Evolutionary conservation across 306 rosid genomes (phyloP).

Genomic region (Vigna angularis): DNA sequence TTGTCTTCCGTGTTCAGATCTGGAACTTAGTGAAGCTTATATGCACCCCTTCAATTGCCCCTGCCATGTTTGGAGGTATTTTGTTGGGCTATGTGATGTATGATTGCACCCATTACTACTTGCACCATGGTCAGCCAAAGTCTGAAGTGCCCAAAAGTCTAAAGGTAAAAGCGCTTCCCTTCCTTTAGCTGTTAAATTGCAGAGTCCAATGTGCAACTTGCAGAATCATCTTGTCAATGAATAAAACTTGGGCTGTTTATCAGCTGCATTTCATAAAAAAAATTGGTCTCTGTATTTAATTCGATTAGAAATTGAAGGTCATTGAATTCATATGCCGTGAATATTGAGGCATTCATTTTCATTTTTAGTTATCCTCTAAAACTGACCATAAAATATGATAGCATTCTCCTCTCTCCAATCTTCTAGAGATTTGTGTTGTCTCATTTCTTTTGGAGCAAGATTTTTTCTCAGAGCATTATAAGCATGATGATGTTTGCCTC

Average conservation of each 20-base stretch:
- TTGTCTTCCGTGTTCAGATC: constrained; percentile 57
- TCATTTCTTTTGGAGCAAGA: constrained; percentile 20
- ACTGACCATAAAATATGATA: constrained; percentile 18
- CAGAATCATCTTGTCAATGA: constrained; percentile 5
- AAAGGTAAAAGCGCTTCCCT: constrained; percentile 64
- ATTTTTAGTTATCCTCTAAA: background rate
- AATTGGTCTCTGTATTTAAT: constrained; percentile 4
- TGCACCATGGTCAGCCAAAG: constrained; percentile 94
- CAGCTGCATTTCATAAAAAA: constrained; percentile 12
- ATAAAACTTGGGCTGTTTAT: background rate
- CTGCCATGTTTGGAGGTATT: constrained; percentile 89
- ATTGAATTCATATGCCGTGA: background rate
- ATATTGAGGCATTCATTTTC: constrained; percentile 32
- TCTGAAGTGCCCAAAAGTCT: constrained; percentile 54
- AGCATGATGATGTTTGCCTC: background rate
- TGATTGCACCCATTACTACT: constrained; percentile 91
- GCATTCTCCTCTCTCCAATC: constrained; percentile 6
- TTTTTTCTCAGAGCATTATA: constrained; percentile 21
- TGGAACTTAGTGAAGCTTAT: constrained; percentile 70
- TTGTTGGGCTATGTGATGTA: constrained; percentile 89
- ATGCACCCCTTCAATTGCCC: constrained; percentile 61
- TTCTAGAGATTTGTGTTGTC: constrained; percentile 6
- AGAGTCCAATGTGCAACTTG: constrained; percentile 20
- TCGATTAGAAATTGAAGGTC: constrained; percentile 21
- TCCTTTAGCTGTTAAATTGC: constrained; percentile 18